Base-by-base conservation (phyloP, 768 basidiomycete species). In the Termitomyces sp. region DNA sequence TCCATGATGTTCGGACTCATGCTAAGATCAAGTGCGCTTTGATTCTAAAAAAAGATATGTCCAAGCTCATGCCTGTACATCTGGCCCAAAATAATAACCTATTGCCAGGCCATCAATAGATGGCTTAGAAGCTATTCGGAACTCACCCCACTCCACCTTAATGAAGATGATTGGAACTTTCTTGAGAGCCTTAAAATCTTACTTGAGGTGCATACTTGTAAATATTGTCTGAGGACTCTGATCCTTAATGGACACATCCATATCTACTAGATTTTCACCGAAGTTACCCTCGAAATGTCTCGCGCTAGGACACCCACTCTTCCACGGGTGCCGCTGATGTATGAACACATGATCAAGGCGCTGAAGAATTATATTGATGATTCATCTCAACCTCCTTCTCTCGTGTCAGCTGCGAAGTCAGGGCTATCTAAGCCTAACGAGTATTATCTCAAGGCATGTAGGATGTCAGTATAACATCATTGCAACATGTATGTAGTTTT, bases 1-100 rank as follows among this genome's bases (percentile, higher is more conserved):
- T 73, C 6, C 62, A 64, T 5, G 71, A 75, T 62, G 65, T 74
- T 28, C 50, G 62, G 27, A 73, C 69, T 16, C 67, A 74, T 52
- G 67, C 67, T 1, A 72, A 72, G 70, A 69, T 72, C 39, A 32
- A 57, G 10, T 66, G 64, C 3, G 72, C 65, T 2, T 37, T 45
- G 16, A 17, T 66, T 0, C 55, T 69, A n/a, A 0, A 54, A 57
- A 49, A 54, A 73, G 50, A 72, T 72, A 47, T 32, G 46, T 41
- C 21, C 21, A 21, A 10, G 14, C n/a, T 27, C 25, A 44, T 5
- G 21, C 12, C 2, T 44, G 5, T 27, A 44, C 21, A 23, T 11
- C 21, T 25, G 21, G 42, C 25, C 14, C 42, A 21, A 1, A n/a
- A n/a, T n/a, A n/a, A n/a, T n/a, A n/a, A n/a, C n/a, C n/a, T n/a